Base-by-base conservation (phyloP, 208 protist species). In the Acanthamoeba lenticulata region DNA sequence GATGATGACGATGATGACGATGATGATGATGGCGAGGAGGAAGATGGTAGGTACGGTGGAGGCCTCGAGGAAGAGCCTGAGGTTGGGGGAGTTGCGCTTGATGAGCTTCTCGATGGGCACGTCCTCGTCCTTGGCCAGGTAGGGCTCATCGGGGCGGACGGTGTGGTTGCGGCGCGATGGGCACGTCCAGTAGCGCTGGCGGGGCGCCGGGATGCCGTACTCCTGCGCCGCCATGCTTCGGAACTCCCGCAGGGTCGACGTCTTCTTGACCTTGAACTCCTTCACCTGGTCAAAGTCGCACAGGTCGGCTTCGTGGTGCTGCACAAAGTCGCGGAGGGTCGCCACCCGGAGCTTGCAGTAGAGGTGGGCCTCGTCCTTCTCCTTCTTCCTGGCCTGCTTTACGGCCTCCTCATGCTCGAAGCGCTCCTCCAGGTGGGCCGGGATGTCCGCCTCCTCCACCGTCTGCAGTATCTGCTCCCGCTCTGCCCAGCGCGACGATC, bases 351-450 rank as follows among this genome's bases (percentile, higher is more conserved):
- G 38, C 34, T 65, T 91, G 85, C 34, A 9, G 27, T 72, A 91
- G 5, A 91, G 85, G 42, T 77, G 88, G 4, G 49, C 57, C 44
- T 92, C 88, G 32, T 47, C 55, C 34, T 77, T 5, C 19, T 92
- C 88, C 38, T 92, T 74, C 88, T 92, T 74, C 32, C 77, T 92
- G 88, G 88, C 88, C 9, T 47, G 15, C 83, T 90, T 90, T 67
- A 62, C 83, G 6, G 83, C 83, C 49, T 90, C 83, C 34, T 90
- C 83, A 5, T 90, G 83, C 49, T 90, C 83, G 21, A 90, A 67
- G 34, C 83, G 44, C 83, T 90, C 83, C 32, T 90, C 49, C 27
- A 90, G 49, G 47, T 90, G 83, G 13, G 6, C 13, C 13, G 83
- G 83, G 19, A 90, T 90, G 5, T 52, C 83, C 24, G 7, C 83